Evolutionary conservation across 2,329 filamentous ascomycete genomes (phyloP).

Genomic region (Ilyonectria destructans): DNA sequence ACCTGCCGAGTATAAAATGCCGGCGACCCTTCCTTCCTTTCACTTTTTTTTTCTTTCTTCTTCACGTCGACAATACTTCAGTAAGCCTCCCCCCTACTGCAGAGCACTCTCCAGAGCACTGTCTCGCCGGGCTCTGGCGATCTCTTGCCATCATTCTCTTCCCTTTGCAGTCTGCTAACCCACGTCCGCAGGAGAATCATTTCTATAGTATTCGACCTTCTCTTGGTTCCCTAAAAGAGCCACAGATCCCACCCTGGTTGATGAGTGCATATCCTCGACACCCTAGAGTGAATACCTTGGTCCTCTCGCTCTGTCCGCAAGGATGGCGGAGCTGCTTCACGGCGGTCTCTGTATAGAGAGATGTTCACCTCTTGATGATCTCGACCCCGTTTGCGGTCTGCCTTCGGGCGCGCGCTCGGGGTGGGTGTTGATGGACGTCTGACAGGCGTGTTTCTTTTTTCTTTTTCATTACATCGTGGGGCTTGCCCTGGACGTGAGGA

Average conservation of each 20-base stretch:
- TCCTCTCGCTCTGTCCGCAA: too few relatives aligned
- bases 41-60: conserved; percentile 65
- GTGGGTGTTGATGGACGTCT: conserved; percentile 75
- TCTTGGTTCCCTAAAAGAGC: too few relatives aligned
- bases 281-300: too few relatives aligned
- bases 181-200: conserved; percentile 80
- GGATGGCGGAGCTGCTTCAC: conserved; percentile 66
- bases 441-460: conserved; percentile 76
- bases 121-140: neutral
- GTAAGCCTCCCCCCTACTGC: conserved; percentile 58
- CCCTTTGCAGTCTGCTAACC: conserved; percentile 8
- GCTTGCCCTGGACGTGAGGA: conserved; percentile 68
- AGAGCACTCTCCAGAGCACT: conserved; percentile 33
- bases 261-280: too few relatives aligned
- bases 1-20: too few relatives aligned
- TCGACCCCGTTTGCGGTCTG: conserved; percentile 63
- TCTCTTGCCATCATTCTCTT: conserved; percentile 40
- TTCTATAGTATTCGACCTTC: conserved; percentile 80
- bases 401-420: too few relatives aligned
- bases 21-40: conserved; percentile 43
- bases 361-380: conserved; percentile 84
- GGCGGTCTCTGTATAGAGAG: conserved; percentile 80
- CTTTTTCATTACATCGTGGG: conserved; percentile 71
- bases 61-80: conserved; percentile 53
- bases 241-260: too few relatives aligned